Evolutionary conservation across 805 yeast genomes (phyloP), one percentile per base, ranked within the genome.

Genomic region (Teunomyces tritomae): DNA sequence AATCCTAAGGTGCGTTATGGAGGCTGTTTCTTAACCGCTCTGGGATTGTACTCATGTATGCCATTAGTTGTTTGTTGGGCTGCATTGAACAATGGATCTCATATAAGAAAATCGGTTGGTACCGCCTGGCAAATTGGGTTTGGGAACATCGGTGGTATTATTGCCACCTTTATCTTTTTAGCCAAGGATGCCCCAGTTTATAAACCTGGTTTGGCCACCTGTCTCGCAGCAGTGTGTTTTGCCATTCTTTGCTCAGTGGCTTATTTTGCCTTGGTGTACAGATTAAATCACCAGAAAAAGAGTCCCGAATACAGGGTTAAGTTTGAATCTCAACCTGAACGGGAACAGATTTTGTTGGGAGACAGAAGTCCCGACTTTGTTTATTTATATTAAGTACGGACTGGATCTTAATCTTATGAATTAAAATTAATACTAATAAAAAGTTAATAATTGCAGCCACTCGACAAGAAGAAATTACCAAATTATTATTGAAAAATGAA

Each of bases 131-230:
- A 80, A 56, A 78, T 84, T 57, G 89, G 89, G 0, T 83, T 84
- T 56, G 89, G 88, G 46, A 84, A 84, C 64, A 82, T 82, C 57
- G 89, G 89, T 40, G 89, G 88, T 50, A 83, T 84, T 56, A 74
- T 84, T 47, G 69, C 88, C 4, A 76, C 87, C 1, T 84, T 73
- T 55, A 64, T 82, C 16, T 84, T 79, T 67, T 70, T 79, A 39
- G 55, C 76, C 34, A 57, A 63, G 35, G 87, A 83, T 51, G 74
- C 85, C 10, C 89, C 89, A n/a, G 65, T 64, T 28, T 84, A 78
- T 60, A 69, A 57, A 30, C 79, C 76, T 37, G 90, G 89, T 35
- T 64, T 80, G 48, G 63, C 77, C 39, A 70, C 80, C 27, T 64
- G 78, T 49, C 58, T 84, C 40, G 84, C 79, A 0, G 74, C 79